A percentile compares a stretch with the other conserved stretches of the same genome.
These are phyloP conservation scores for Chytriomyces confervae DNA, from an alignment of 192 early-diverging fungal genomes.

Conservation along the genomic window DNA sequence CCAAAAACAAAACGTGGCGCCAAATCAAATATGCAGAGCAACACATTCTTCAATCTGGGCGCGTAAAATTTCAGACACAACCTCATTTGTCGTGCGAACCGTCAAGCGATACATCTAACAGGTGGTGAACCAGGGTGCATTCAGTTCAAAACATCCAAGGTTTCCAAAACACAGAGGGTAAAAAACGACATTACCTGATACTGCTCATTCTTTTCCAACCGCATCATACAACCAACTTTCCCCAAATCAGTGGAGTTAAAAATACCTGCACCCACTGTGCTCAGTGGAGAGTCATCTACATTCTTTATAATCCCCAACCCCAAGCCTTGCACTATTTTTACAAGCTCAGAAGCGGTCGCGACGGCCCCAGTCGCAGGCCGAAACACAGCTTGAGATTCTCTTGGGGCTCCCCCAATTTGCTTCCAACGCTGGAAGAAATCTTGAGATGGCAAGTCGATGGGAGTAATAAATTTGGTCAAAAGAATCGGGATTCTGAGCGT, in stretches of 20 bases:
- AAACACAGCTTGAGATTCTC: conserved; percentile 83
- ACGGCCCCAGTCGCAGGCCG: conserved; percentile 48
- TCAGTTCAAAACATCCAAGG: not conserved
- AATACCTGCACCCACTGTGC: conserved; percentile 89
- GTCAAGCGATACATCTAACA: conserved; percentile 85
- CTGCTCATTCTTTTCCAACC: conserved; percentile 85
- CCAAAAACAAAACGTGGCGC: too few species aligned
- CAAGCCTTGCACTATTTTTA: conserved; percentile 68
- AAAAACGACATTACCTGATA: conserved; percentile 67
- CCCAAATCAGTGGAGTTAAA: conserved; percentile 74
- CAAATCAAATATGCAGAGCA: conserved; percentile 14
- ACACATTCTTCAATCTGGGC: conserved; percentile 37
- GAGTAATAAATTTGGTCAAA: conserved; percentile 86
- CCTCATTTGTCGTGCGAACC: conserved; percentile 84
- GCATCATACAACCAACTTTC: conserved; percentile 88
- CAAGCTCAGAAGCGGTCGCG: conserved; percentile 54
- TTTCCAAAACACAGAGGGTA: conserved; percentile 1
- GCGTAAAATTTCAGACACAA: conserved; percentile 56
- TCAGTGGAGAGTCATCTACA: conserved; percentile 88
- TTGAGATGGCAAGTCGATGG: conserved; percentile 71
- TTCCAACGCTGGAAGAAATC: conserved; percentile 94
- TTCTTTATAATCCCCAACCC: conserved; percentile 78
- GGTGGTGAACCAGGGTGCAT: too few species aligned
- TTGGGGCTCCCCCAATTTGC: conserved; percentile 88
- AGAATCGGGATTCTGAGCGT: conserved; percentile 81